Evolutionary conservation across 129 eudicot species (phyloP), one percentile per base, ranked within the genome.

Genomic region (Scalesia atractyloides): DNA sequence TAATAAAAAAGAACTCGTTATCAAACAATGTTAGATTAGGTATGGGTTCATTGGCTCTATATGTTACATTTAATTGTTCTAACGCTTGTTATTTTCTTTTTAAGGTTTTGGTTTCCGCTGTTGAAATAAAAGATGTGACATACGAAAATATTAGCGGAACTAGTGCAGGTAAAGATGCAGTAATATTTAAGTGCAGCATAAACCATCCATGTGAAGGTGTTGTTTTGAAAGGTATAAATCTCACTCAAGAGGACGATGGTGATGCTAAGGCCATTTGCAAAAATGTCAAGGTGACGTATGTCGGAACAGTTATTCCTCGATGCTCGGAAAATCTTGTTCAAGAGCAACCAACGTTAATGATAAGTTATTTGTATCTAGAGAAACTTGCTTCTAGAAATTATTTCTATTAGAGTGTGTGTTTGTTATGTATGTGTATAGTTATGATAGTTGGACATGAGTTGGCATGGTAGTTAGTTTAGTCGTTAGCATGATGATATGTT

Each of bases 121-220:
- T 89, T 7, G 85, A 89, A 78, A 87, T 89, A 30, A 75, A 49
- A 62, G 70, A 89, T 56, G 91, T 92, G 48, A 69, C 81, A 67
- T 92, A 89, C 70, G 39, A 80, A 63, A 89, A 83, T 73, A 89
- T 92, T 41, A 80, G 46, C 8, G 96, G 98, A 43, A 89, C 95
- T 6, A 89, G 95, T 66, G 84, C 85, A 0, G 34, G 84, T 1
- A 20, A 70, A 11, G 83, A 76, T 9, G 96, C 95, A 2, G 74
- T 89, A 24, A 76, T 18, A 16, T 82, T 92, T 2, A 72, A 85
- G 37, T 89, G 95, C 79, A 84, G 86, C 67, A 22, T 83, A 66
- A 87, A 15, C 9, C 67, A 79, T 74, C 96, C 98, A 36, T 89
- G 98, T 54, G 64, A 87, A 72, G 96, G 86, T 7, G 76, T 89